Evolutionary conservation across 495 filamentous ascomycete species (phyloP), one percentile per base, ranked within the genome.

Genomic region (Annulohypoxylon maeteangense): DNA sequence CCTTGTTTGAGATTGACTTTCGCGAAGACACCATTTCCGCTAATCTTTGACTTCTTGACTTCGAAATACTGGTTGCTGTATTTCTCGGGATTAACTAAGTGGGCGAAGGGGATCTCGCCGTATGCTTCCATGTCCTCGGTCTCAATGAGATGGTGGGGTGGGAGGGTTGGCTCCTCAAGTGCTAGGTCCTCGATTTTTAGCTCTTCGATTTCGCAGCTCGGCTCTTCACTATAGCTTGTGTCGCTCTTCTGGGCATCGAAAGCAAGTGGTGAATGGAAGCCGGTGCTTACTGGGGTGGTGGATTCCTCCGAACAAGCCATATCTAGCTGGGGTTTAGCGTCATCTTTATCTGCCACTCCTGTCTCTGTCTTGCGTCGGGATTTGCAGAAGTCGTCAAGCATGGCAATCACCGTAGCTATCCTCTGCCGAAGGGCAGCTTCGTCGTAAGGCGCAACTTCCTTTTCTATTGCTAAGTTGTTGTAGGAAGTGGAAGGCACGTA

Each of bases 11-110:
- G 70, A 20, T 77, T 70, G 1, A 54, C 54, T 0, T 59, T 65
- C 1, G 80, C 76, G 36, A 81, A 81, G 3, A 63, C 74, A 3
- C 80, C 80, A 11, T 74, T 40, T 0, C 80, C 80, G 11, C 78
- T 78, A 0, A 70, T 48, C 0, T 3, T 23, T 10, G 77, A 79
- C 8, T 65, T 59, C 22, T 56, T 65, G 7, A 81, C 57, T 11
- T 75, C 47, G 38, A 80, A 70, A 23, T 65, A 70, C 0, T 71
- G 38, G 29, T 73, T 73, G 12, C 38, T 25, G 25, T 60, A 73
- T 0, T 32, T 51, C 65, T 73, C 70, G 0, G 70, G 55, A 10
- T 36, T 22, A 0, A 18, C 48, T 2, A 68, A 55, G 14, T 68
- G 27, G 22, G 65, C 31, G 3, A 56, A 16, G 4, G 70, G 59